Conservation (phyloP, 202 grass and related monocot species). For the Zizania palustris region DNA sequence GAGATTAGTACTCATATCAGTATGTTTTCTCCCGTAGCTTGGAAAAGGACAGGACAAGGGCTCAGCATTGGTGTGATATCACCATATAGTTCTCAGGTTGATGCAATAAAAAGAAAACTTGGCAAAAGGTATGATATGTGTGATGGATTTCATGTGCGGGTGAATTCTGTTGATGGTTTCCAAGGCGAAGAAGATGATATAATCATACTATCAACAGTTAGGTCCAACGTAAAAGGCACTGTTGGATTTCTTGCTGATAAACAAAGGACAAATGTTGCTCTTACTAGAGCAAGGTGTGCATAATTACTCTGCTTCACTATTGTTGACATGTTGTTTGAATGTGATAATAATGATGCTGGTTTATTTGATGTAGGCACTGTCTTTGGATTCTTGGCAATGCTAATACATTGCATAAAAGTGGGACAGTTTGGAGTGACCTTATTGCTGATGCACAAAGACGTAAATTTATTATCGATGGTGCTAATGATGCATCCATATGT, state of each 20-base stretch:
- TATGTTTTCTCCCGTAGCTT: slow-evolving; percentile 44
- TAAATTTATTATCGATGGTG: slow-evolving; percentile 54
- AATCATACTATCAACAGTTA: slow-evolving; percentile 83
- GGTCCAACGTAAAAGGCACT: slow-evolving; percentile 53
- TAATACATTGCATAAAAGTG: slow-evolving; percentile 52
- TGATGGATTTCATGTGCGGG: slow-evolving; percentile 60
- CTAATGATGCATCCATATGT: slow-evolving; percentile 38
- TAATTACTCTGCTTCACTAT: background rate
- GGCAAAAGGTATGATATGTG: slow-evolving; percentile 49
- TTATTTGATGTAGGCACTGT: slow-evolving; percentile 68
- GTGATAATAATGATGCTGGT: slow-evolving; percentile 12
- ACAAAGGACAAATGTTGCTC: slow-evolving; percentile 77
- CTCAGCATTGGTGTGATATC: slow-evolving; percentile 73
- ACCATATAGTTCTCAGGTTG: slow-evolving; percentile 72
- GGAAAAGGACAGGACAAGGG: slow-evolving; percentile 39
- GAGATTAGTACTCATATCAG: slow-evolving; percentile 18
- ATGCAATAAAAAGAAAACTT: slow-evolving; percentile 58
- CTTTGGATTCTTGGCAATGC: slow-evolving; percentile 84
- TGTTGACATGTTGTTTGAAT: background rate
- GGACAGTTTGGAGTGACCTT: slow-evolving; percentile 64
- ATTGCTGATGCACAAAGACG: slow-evolving; percentile 53
- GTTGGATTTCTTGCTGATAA: slow-evolving; percentile 72
- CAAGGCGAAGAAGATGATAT: slow-evolving; percentile 87
- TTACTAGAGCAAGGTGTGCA: slow-evolving; percentile 83
- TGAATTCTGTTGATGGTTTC: slow-evolving; percentile 83